Percentiles rank a stretch among this genome's conserved stretches.
Conservation (phyloP, 2,329 filamentous ascomycete genomes). For the Colletotrichum orchidophilum region DNA sequence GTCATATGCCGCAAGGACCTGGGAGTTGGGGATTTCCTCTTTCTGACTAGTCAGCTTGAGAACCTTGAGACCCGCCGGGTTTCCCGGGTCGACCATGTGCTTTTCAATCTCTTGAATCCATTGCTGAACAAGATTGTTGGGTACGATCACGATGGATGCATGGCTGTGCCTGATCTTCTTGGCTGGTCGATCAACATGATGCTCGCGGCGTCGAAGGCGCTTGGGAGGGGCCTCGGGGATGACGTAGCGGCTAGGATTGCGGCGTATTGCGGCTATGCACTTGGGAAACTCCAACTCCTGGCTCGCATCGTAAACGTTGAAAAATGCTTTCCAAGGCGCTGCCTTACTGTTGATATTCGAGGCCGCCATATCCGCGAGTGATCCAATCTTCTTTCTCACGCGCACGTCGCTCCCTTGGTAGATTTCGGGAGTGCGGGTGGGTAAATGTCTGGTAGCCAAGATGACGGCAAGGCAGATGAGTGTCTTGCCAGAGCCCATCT, state of each 20-base stretch:
- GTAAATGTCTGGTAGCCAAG: constrained; percentile 76
- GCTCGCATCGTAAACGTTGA: constrained; percentile 59
- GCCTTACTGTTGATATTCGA: constrained; percentile 72
- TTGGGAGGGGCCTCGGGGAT: constrained; percentile 55
- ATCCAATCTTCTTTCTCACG: constrained; percentile 60
- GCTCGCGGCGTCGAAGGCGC: constrained; percentile 38
- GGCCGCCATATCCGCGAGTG: constrained; percentile 80
- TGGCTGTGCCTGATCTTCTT: constrained; percentile 70
- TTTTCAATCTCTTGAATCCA: constrained; percentile 85
- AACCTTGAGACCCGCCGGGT: constrained; percentile 64
- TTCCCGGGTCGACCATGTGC: constrained; percentile 63
- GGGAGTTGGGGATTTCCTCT: constrained; percentile 63
- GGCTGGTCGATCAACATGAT: constrained; percentile 48
- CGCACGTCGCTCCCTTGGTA: constrained; percentile 56
- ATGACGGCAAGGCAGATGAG: constrained; percentile 84
- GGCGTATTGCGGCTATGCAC: constrained; percentile 65
- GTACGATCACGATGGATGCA: constrained; percentile 81
- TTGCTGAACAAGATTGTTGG: constrained; percentile 83
- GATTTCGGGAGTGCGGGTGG: constrained; percentile 71
- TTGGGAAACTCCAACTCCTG: constrained; percentile 59
- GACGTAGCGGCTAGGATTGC: constrained; percentile 69
- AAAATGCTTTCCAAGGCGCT: constrained; percentile 75
- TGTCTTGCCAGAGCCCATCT: constrained; percentile 88
- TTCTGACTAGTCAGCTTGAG: constrained; percentile 66
- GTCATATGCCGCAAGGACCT: constrained; percentile 73